phyloP scores from a whole-genome alignment of 208 protist species.

The Leptomonas pyrrhocoris region DNA sequence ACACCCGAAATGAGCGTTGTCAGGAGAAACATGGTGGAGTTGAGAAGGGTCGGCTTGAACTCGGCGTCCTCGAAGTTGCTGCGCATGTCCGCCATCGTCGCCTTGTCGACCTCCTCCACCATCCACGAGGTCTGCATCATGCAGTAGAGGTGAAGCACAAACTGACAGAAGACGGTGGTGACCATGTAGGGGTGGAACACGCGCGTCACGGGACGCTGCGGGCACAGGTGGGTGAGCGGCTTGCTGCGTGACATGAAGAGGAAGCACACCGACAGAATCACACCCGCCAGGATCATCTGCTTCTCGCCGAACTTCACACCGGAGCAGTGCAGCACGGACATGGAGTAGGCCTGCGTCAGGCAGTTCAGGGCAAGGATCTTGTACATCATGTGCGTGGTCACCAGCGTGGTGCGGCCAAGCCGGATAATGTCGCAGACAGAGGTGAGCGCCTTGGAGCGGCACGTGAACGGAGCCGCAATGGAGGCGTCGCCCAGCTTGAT shows the following conservation, averaged over 20 bases:
- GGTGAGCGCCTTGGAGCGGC: slow-evolving; percentile 87
- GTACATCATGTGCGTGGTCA: slow-evolving; percentile 99
- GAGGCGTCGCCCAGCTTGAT: slow-evolving; percentile 94
- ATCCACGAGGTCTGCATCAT: slow-evolving; percentile 89
- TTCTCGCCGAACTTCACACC: slow-evolving; percentile 97
- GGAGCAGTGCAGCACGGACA: slow-evolving; percentile 97
- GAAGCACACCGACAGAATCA: slow-evolving; percentile 97
- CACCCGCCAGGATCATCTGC: slow-evolving; percentile 96
- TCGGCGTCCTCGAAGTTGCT: slow-evolving; percentile 72
- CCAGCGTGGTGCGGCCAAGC: slow-evolving; percentile 97
- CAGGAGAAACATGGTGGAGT: slow-evolving; percentile 97
- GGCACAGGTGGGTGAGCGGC: slow-evolving; percentile 91
- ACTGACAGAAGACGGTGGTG: slow-evolving; percentile 95
- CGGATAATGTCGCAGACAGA: slow-evolving; percentile 95
- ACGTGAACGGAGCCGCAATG: slow-evolving; percentile 94
- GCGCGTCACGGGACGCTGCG: slow-evolving; percentile 90
- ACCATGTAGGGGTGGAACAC: slow-evolving; percentile 97
- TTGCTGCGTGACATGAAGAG: slow-evolving; percentile 97
- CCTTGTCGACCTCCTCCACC: slow-evolving; percentile 73
- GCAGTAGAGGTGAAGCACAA: slow-evolving; percentile 93
- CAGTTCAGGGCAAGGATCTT: slow-evolving; percentile 99
- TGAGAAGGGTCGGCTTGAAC: slow-evolving; percentile 97
- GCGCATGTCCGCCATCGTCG: slow-evolving; percentile 60
- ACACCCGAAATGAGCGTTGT: slow-evolving; percentile 93
- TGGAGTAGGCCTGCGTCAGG: slow-evolving; percentile 96